These are phyloP conservation scores for Phialophora macrospora DNA, from an alignment of 2,329 filamentous ascomycete species.

Conservation along the genomic window DNA sequence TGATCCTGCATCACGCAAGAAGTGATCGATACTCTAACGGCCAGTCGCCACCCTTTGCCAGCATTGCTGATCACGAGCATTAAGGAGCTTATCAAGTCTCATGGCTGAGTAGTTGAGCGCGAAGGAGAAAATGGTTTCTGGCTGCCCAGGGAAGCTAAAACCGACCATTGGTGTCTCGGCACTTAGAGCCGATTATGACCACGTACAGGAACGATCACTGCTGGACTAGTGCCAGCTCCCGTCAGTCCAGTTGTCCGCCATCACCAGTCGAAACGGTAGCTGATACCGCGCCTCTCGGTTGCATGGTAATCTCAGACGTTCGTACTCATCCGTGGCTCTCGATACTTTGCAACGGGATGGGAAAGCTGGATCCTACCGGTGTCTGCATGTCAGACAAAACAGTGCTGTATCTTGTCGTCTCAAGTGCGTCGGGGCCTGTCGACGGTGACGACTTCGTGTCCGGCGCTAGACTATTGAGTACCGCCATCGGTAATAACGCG, in stretches of 20 bases:
- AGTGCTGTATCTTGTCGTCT: slow-evolving; percentile 1
- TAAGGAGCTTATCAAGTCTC: too few species aligned
- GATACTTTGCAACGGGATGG: background rate
- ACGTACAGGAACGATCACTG: background rate
- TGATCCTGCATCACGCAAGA: too few species aligned
- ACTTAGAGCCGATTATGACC: background rate
- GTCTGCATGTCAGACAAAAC: slow-evolving; percentile 5
- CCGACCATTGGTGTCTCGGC: too few species aligned
- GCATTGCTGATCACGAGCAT: too few species aligned
- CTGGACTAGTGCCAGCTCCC: background rate
- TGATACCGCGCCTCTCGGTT: background rate
- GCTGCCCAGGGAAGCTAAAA: too few species aligned
- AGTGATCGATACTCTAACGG: too few species aligned
- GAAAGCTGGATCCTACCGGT: background rate
- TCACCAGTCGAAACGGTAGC: background rate
- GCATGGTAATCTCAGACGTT: background rate
- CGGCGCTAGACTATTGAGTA: slow-evolving; percentile 19
- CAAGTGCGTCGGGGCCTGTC: background rate
- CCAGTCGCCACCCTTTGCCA: too few species aligned
- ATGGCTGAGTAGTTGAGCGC: too few species aligned
- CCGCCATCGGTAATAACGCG: slow-evolving; percentile 25
- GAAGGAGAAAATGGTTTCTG: too few species aligned
- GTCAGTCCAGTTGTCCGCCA: background rate
- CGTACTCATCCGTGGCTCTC: background rate
- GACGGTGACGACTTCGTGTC: background rate